Evolutionary conservation across 257 asterid genomes (phyloP), one percentile per base, ranked within the genome.

Genomic region (Anisodus acutangulus): DNA sequence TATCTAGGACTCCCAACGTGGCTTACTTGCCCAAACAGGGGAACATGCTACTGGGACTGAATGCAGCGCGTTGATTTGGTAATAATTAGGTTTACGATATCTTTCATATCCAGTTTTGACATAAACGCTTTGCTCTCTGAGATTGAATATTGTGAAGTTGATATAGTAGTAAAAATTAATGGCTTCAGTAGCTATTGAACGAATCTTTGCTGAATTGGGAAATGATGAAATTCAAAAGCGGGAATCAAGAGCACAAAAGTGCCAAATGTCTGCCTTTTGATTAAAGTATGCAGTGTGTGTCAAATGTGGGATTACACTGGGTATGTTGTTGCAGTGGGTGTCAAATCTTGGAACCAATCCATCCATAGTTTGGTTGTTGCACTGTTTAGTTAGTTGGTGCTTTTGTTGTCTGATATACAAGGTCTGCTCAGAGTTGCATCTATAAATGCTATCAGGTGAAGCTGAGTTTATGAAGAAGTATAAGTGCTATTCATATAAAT

Each of bases 11-110:
- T 72, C 74, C 90, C 6, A 87, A 86, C 64, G 88, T 90, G 39
- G 62, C 79, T 64, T 90, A 90, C 84, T 83, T 90, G 37, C 92
- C 92, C 43, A 83, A 84, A 62, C 86, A 83, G 10, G 86, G 84
- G 58, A 90, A 88, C 82, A 68, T 90, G 89, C 86, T 90, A 37
- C 84, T 90, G 58, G 92, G 91, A 1, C 81, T 90, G 45, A 90
- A 88, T 64, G 64, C 81, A 53, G 6, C 81, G 22, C 91, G 91
- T 85, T 88, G 82, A 88, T 58, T 83, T 0, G 78, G 86, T 82
- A 41, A 31, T 31, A 31, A 12, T 53, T 49, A 59, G 82, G 49
- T 78, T 53, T 31, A 31, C 5, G 6, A 4, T 41, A 53, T 26
- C 49, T 53, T 26, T 8, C 26, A 0, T 4, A 1, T 2, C 26